Evolutionary conservation across 106 monocot species (phyloP).

Genomic region (Platanthera zijinensis): DNA sequence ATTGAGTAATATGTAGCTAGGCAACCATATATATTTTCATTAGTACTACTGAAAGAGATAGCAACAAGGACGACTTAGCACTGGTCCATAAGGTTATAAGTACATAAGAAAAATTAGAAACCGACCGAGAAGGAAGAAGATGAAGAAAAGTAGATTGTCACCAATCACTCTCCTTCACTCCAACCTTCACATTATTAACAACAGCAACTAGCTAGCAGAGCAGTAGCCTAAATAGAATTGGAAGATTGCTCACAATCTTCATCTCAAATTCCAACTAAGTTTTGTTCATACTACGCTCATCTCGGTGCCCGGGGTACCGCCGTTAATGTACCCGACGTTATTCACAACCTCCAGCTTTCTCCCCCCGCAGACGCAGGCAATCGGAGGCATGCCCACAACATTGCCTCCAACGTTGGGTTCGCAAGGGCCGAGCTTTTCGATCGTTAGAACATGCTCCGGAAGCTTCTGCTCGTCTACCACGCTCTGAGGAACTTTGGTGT

Average conservation of each 20-base stretch:
- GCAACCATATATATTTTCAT: not conserved
- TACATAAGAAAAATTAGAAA: not conserved
- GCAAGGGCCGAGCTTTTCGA: not conserved
- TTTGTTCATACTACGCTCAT: not conserved
- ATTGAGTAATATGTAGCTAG: not conserved
- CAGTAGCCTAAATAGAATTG: too few relatives aligned
- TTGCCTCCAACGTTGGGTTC: not conserved
- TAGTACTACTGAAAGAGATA: not conserved
- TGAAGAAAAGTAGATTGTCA: not conserved
- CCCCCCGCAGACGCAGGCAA: too few relatives aligned
- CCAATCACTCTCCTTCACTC: not conserved
- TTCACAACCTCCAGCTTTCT: too few relatives aligned
- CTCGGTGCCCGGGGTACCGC: not conserved
- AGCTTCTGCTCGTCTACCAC: not conserved
- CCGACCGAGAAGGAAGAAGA: not conserved
- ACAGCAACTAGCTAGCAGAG: too few relatives aligned
- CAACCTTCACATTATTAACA: not conserved
- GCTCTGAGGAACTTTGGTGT: slow-evolving; percentile 7
- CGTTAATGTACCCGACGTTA: too few relatives aligned
- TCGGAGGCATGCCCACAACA: not conserved
- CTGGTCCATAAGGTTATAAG: not conserved
- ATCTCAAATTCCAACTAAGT: not conserved
- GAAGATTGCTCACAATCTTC: not conserved
- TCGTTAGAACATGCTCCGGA: not conserved
- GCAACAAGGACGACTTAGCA: not conserved